Percentiles rank a stretch among this genome's conserved stretches.
phyloP scores from a whole-genome alignment of 441 rosid species.

The Metrosideros polymorpha region DNA sequence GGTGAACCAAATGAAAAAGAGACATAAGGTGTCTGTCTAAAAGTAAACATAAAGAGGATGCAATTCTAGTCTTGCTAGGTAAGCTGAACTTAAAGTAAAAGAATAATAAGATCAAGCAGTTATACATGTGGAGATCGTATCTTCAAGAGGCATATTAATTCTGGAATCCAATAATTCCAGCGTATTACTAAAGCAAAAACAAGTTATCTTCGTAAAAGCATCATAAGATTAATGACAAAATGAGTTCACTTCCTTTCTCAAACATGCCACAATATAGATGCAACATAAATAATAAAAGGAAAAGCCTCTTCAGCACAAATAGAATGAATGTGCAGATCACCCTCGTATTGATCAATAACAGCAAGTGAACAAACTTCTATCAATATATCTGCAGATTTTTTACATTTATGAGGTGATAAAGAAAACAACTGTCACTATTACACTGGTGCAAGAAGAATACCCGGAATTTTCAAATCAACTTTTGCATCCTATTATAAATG shows the following conservation, averaged over 20 bases:
- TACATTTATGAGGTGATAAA: not conserved
- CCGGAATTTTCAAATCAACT: not conserved
- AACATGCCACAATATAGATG: not conserved
- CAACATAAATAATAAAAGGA: not conserved
- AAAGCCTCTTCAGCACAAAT: not conserved
- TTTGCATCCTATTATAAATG: not conserved
- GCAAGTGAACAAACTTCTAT: not conserved
- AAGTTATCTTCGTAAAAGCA: not conserved
- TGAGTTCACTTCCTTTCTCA: not conserved
- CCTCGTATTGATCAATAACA: not conserved
- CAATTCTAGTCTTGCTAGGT: not conserved
- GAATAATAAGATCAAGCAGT: not conserved
- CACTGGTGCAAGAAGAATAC: not conserved
- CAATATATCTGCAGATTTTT: not conserved
- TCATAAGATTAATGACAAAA: not conserved
- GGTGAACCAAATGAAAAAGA: not conserved
- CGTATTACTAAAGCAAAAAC: not conserved
- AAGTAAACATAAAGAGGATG: not conserved
- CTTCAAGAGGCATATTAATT: not conserved
- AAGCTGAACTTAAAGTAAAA: not conserved
- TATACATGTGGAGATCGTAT: not conserved
- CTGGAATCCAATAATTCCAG: not conserved
- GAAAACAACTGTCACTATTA: not conserved
- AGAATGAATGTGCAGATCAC: not conserved
- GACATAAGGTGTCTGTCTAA: not conserved